Base-by-base conservation (phyloP, 768 basidiomycete species). In the Panellus pusillus region DNA sequence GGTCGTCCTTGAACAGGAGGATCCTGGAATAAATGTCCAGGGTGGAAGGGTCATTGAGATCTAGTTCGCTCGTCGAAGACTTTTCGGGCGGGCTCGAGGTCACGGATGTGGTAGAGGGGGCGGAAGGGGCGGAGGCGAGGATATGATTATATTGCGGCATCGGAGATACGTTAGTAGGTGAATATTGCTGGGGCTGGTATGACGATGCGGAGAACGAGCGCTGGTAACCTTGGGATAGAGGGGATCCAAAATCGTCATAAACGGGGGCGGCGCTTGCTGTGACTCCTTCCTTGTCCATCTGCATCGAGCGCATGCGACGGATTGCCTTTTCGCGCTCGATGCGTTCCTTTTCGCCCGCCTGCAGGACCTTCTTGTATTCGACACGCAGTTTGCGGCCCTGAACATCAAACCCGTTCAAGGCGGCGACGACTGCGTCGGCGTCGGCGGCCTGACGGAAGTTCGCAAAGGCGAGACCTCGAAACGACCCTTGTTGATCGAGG, bases 311-410 rank as follows among this genome's bases (percentile, higher is more conserved):
- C 95, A 99, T 99, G 57, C 97, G 82, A 60, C 95, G 89, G 58
- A 99, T 85, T 2, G 97, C 97, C 78, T 99, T 99, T 77, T 98
- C 96, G 52, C 96, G 78, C 72, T 99, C 97, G 66, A 98, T 99
- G 52, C 93, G 84, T 67, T 99, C 97, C 74, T 99, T 99, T 73
- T 99, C 97, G 44, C 96, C 95, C 4, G 95, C 94, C 70, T 98
- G 95, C n/a, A 99, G 75, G 8, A 98, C 96, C 72, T 98, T 98
- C 78, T 99, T 99, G 78, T 98, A 98, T 72, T 99, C 97, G 51
- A 98, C 96, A 39, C 97, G 89, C 46, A 99, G 79, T 72, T 98
- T 98, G 64, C 97, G 91, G 19, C 97, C 97, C 64, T 93, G 91
- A 31, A 97, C 90, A 63, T 95, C 93, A 67, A 92, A 95, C 11